These are phyloP conservation scores for Mucor racemosus DNA, from an alignment of 371 early-diverging fungal genomes.

Conservation along the genomic window DNA sequence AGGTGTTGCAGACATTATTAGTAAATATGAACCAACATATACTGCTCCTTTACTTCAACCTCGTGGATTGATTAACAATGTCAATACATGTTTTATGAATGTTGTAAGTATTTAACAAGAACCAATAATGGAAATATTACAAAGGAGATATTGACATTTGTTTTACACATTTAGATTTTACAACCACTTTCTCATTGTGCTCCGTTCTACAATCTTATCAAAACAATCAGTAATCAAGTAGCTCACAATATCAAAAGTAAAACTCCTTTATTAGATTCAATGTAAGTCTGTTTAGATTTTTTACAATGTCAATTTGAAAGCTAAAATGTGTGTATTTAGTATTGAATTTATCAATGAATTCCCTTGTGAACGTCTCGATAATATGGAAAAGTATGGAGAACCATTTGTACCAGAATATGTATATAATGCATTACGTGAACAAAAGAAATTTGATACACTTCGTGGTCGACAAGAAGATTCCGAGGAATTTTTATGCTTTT, in stretches of 20 bases:
- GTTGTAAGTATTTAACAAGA: constrained; percentile 54
- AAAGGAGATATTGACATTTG: neutral
- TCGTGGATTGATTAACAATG: constrained; percentile 92
- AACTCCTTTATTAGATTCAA: constrained; percentile 83
- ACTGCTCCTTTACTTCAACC: constrained; percentile 71
- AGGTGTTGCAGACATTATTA: constrained; percentile 62
- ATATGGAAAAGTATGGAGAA: constrained; percentile 62
- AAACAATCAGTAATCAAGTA: constrained; percentile 65
- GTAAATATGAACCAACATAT: constrained; percentile 58
- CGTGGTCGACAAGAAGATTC: constrained; percentile 97
- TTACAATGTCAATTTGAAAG: neutral
- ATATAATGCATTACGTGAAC: constrained; percentile 83
- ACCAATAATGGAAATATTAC: neutral
- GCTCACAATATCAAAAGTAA: constrained; percentile 74
- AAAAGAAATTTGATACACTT: constrained; percentile 81
- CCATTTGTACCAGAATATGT: constrained; percentile 94
- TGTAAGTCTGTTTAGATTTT: constrained; percentile 53
- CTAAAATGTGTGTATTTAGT: constrained; percentile 34
- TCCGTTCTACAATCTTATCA: constrained; percentile 88
- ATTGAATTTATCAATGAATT: constrained; percentile 83
- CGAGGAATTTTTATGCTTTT: constrained; percentile 91
- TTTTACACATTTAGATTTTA: constrained; percentile 57
- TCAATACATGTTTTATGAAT: constrained; percentile 98
- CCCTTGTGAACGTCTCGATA: constrained; percentile 42
- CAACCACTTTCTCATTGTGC: constrained; percentile 88